Conservation (phyloP, 495 filamentous ascomycete species). For the Annulohypoxylon nitens region DNA sequence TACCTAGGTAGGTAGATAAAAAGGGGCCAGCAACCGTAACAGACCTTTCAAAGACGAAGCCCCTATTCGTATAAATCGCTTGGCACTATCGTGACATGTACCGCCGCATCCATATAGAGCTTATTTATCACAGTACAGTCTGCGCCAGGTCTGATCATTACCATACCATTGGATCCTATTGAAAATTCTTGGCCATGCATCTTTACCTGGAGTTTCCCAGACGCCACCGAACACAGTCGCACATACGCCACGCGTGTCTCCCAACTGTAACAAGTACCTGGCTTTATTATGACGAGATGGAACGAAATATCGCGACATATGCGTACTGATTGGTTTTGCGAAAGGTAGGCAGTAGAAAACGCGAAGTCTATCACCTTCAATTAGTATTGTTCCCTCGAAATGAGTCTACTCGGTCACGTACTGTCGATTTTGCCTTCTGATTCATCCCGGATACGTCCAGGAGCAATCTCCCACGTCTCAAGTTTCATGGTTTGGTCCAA, state of each 20-base stretch:
- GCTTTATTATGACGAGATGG: conserved; percentile 51
- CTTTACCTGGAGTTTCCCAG: conserved; percentile 54
- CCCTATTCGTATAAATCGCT: conserved; percentile 30
- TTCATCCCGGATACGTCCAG: conserved; percentile 46
- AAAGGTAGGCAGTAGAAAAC: conserved; percentile 58
- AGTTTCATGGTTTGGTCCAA: conserved; percentile 51
- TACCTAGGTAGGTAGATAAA: background rate
- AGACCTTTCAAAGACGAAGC: background rate
- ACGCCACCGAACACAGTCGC: conserved; percentile 52
- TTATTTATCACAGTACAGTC: conserved; percentile 48
- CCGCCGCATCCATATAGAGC: conserved; percentile 53
- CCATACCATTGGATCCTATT: conserved; percentile 55
- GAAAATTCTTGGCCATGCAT: conserved; percentile 49
- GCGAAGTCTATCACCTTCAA: conserved; percentile 45
- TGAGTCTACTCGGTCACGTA: conserved; percentile 16
- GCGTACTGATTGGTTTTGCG: conserved; percentile 42
- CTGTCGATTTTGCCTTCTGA: conserved; percentile 36
- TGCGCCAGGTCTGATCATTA: conserved; percentile 46
- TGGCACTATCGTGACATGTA: conserved; percentile 51
- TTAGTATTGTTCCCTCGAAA: background rate
- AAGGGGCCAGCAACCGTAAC: background rate
- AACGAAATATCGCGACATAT: conserved; percentile 53
- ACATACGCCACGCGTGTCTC: conserved; percentile 36
- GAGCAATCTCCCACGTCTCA: conserved; percentile 56
- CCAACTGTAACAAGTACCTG: conserved; percentile 46